Conservation (phyloP, 306 rosid genomes). For the Cucumis sativus region DNA sequence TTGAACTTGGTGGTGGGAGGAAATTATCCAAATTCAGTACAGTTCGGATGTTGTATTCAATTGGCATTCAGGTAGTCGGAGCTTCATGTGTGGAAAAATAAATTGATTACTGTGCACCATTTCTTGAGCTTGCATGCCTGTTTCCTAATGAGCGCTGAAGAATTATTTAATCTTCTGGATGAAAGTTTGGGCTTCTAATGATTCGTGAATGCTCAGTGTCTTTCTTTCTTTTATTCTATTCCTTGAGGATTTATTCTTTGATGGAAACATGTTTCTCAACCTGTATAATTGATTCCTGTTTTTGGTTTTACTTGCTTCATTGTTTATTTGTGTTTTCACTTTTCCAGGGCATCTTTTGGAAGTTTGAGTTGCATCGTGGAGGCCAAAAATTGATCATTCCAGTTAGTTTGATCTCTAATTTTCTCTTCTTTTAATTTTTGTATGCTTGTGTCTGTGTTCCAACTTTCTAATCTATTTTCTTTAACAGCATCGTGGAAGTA, state of each 20-base stretch:
- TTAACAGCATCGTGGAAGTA: neutral
- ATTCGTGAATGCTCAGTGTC: neutral
- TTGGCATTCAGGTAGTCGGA: conserved; percentile 75
- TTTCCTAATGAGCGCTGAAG: neutral
- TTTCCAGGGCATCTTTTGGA: conserved; percentile 87
- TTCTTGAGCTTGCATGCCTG: neutral
- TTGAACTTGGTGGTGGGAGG: conserved; percentile 97
- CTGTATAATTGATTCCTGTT: neutral
- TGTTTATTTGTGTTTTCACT: conserved; percentile 7
- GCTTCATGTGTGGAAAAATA: neutral
- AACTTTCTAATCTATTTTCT: neutral
- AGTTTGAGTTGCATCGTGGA: conserved; percentile 72
- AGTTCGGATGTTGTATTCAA: conserved; percentile 69
- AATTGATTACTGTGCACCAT: neutral
- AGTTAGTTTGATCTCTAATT: conserved; percentile 34
- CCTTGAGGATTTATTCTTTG: neutral
- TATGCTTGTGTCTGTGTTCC: neutral
- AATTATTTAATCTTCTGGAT: neutral
- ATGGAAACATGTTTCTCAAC: neutral
- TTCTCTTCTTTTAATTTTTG: conserved; percentile 3
- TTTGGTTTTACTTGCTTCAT: neutral
- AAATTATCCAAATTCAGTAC: conserved; percentile 74
- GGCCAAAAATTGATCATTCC: conserved; percentile 86
- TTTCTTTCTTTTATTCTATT: neutral
- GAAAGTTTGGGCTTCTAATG: neutral